Base-by-base conservation (phyloP, 768 basidiomycete genomes). In the Paxillus rubicundulus region DNA sequence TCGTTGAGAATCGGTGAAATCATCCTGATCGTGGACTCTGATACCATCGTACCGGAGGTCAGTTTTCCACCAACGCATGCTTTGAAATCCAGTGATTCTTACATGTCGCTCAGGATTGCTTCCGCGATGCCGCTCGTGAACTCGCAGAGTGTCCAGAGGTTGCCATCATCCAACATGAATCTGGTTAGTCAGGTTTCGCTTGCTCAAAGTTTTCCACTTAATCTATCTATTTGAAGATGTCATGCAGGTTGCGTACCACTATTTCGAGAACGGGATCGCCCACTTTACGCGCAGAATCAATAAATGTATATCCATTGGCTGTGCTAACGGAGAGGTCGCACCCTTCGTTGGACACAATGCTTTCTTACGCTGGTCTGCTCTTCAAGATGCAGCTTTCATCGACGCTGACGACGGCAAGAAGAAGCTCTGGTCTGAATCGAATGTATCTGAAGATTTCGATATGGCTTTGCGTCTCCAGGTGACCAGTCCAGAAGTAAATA, bases 271-370 rank as follows among this genome's bases (percentile, higher is more conserved):
- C 60, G 90, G 89, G 24, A 90, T 95, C 56, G 83, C 92, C n/a
- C 85, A 89, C 67, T 96, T 96, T 69, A 95, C 92, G 4, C 82
- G 85, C n/a, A 78, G 90, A 33, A 92, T 95, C 72, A 92, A 95
- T 71, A 84, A 84, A 68, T 84, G 80, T 58, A 91, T 91, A 39
- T 89, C 88, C 0, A 80, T 91, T 71, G 82, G 83, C 14, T 84
- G 82, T 62, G 84, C 89, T 0, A 91, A 91, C 55, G 89, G 89
- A 14, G 87, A 91, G 62, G 77, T 90, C 1, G 67, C 67, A 1
- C 89, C 89, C 4, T 91, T 91, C 59, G 89, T 92, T 21, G 89
- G 89, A 7, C 90, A 92, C 68, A 91, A 93, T 50, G 90, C 91
- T 9, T 96, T 94, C 70, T 73, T 94, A 36, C 83, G 92, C 24